Conservation (phyloP, 331 rosid species). For the Malus hybrid region DNA sequence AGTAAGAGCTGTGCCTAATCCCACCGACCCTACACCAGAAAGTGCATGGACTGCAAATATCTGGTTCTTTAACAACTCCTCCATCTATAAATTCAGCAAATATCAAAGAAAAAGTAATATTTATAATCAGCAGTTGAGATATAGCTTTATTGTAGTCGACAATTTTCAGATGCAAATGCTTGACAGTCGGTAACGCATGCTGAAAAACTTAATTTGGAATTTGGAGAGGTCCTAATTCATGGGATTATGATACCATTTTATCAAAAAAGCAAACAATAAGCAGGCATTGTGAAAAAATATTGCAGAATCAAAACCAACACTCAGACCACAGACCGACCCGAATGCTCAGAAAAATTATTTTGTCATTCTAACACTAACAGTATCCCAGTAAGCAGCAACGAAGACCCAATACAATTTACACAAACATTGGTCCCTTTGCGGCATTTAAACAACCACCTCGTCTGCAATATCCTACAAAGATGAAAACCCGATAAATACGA, state of each 20-base stretch:
- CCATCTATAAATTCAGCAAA: slow-evolving; percentile 38
- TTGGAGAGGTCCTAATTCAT: not conserved
- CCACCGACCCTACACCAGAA: slow-evolving; percentile 60
- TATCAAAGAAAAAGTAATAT: not conserved
- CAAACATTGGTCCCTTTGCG: not conserved
- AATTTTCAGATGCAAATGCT: not conserved
- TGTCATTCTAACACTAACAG: too few relatives aligned
- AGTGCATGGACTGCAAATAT: slow-evolving; percentile 49
- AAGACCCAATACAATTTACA: not conserved
- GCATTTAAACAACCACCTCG: slow-evolving; percentile 5
- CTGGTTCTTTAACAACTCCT: slow-evolving; percentile 46
- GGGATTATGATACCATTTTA: not conserved
- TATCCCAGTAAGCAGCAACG: not conserved
- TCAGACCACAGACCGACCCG: not conserved
- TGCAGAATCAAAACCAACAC: not conserved
- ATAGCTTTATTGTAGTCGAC: not conserved
- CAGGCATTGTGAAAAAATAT: not conserved
- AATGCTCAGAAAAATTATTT: not conserved
- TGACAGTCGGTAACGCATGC: not conserved
- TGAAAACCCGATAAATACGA: not conserved
- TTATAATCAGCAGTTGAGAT: not conserved
- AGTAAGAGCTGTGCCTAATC: slow-evolving; percentile 59
- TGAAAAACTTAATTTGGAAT: not conserved
- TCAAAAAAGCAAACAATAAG: not conserved
- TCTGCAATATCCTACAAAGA: not conserved